Percentiles rank a stretch among this genome's conserved stretches.
Conservation (phyloP, 768 basidiomycete genomes). For the Hericium alpestre region DNA sequence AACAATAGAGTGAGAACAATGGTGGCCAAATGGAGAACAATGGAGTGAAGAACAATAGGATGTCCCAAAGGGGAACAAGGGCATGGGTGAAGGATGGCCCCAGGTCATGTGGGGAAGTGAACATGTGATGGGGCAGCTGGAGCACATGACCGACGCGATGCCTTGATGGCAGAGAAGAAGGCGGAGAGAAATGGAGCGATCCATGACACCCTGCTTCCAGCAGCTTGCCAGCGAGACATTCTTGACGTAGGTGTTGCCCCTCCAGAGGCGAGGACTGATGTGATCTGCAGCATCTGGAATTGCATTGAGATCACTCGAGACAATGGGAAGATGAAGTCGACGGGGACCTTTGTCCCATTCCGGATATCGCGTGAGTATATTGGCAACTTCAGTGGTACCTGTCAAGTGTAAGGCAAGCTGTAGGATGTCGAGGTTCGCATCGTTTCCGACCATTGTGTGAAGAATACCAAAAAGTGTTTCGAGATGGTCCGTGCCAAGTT, state of each 20-base stretch:
- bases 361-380: background rate
- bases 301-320: background rate
- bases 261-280: background rate
- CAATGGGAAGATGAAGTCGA: background rate
- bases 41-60: too few species aligned
- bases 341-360: background rate
- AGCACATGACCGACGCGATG: too few species aligned
- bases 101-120: too few species aligned
- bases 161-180: too few species aligned
- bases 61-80: too few species aligned
- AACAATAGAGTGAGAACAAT: too few species aligned
- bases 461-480: constrained; percentile 8
- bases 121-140: too few species aligned
- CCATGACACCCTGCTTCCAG: background rate
- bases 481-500: constrained; percentile 16
- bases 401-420: background rate
- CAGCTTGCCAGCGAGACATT: background rate
- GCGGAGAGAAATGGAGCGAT: too few species aligned
- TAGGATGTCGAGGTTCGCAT: background rate
- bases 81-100: too few species aligned
- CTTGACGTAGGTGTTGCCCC: background rate
- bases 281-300: background rate
- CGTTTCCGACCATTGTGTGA: background rate
- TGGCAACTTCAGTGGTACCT: background rate
- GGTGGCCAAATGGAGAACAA: too few species aligned